These are phyloP conservation scores for Podila horticola DNA, from an alignment of 192 early-diverging fungal species.

Conservation along the genomic window DNA sequence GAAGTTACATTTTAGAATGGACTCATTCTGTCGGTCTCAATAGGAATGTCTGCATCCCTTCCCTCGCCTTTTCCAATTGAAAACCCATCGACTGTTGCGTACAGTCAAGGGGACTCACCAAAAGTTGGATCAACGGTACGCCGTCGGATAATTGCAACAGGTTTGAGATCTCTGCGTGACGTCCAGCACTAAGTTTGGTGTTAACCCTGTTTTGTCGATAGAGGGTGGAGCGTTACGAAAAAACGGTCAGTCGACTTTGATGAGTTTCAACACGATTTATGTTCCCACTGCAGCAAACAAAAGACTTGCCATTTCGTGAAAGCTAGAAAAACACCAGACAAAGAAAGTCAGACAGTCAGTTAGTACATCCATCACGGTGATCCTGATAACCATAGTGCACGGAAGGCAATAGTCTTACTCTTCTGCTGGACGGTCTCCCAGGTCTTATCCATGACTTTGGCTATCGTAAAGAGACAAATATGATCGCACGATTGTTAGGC, in stretches of 20 bases:
- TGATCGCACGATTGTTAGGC: not conserved
- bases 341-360: not conserved
- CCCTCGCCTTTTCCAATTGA: constrained; percentile 41
- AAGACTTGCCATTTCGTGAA: constrained; percentile 82
- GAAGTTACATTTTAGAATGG: too few species aligned
- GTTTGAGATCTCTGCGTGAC: constrained; percentile 52
- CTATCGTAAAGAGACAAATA: constrained; percentile 25
- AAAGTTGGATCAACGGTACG: constrained; percentile 66
- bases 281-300: too few species aligned
- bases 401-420: constrained; percentile 64
- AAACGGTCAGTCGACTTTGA: too few species aligned
- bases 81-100: not conserved
- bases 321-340: constrained; percentile 53
- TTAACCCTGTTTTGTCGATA: constrained; percentile 68
- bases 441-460: constrained; percentile 72
- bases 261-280: too few species aligned
- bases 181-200: constrained; percentile 70
- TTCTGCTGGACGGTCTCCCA: constrained; percentile 96
- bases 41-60: constrained; percentile 29
- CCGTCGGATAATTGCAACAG: constrained; percentile 59
- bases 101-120: constrained; percentile 48
- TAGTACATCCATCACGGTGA: not conserved
- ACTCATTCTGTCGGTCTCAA: constrained; percentile 49
- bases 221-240: not conserved
- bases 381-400: not conserved